Conservation (phyloP, 2,329 filamentous ascomycete genomes). For the Xylaria polymorpha region DNA sequence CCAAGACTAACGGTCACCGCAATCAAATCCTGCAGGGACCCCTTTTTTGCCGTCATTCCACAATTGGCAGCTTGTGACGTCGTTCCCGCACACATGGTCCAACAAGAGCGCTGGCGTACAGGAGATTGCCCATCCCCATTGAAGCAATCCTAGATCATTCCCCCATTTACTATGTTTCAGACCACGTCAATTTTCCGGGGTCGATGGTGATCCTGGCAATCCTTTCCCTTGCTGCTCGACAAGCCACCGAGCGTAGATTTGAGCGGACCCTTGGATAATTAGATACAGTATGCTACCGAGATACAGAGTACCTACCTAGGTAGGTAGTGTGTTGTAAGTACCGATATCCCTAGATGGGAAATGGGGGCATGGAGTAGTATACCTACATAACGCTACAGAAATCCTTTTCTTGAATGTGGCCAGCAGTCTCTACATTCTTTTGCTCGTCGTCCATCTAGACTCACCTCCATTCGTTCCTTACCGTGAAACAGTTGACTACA, state of each 20-base stretch:
- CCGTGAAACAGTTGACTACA: conserved; percentile 22
- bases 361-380: conserved; percentile 6
- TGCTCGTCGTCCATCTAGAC: conserved; percentile 18
- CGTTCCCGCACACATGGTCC: conserved; percentile 37
- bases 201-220: conserved; percentile 38
- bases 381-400: conserved; percentile 24
- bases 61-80: conserved; percentile 47
- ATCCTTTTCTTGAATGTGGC: conserved; percentile 9
- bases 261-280: conserved; percentile 23
- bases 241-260: not conserved
- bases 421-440: conserved; percentile 7
- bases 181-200: conserved; percentile 28
- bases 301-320: no score
- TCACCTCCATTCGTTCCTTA: conserved; percentile 36
- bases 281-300: not conserved
- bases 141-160: conserved; percentile 21
- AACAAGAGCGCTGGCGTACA: conserved; percentile 35
- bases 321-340: not conserved
- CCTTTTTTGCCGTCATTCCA: conserved; percentile 29
- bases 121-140: conserved; percentile 40
- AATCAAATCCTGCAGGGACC: conserved; percentile 39
- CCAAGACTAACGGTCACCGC: conserved; percentile 36
- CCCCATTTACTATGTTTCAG: conserved; percentile 45
- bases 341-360: not conserved
- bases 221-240: conserved; percentile 22